Percentiles rank a stretch among this genome's conserved stretches.
These are phyloP conservation scores for Nakazawaea populi DNA, from an alignment of 805 yeast species.

Conservation along the genomic window DNA sequence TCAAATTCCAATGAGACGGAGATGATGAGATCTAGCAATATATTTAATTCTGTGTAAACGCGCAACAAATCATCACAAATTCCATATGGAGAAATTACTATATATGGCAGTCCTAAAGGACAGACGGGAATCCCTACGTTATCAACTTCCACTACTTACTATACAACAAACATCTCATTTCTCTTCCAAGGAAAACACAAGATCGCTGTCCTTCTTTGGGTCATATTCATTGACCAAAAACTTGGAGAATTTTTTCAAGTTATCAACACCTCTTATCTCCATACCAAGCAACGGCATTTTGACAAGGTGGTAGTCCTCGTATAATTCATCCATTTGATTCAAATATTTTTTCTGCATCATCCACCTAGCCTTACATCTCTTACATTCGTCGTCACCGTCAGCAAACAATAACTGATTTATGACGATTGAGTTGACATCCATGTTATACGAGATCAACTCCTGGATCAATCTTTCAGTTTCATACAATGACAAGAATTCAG, in stretches of 20 bases:
- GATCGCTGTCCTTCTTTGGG: constrained; percentile 51
- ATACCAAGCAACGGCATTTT: constrained; percentile 93
- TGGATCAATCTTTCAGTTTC: constrained; percentile 98
- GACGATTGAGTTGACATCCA: constrained; percentile 95
- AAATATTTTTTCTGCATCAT: constrained; percentile 94
- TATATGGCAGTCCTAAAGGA: too few relatives aligned
- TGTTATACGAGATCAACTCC: constrained; percentile 88
- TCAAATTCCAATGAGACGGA: not conserved
- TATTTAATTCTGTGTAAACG: too few relatives aligned
- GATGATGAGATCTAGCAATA: not conserved
- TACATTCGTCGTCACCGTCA: constrained; percentile 70
- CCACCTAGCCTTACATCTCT: constrained; percentile 88
- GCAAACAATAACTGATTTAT: constrained; percentile 92
- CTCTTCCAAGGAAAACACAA: constrained; percentile 52
- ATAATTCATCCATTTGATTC: constrained; percentile 91
- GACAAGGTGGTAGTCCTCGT: constrained; percentile 94
- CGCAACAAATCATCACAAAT: too few relatives aligned
- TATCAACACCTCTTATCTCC: constrained; percentile 90
- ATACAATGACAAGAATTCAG: constrained; percentile 91
- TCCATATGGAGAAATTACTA: too few relatives aligned
- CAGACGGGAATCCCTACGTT: too few relatives aligned
- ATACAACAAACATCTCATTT: constrained; percentile 14
- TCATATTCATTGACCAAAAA: constrained; percentile 75
- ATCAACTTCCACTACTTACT: too few relatives aligned
- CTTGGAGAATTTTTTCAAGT: constrained; percentile 76